Evolutionary conservation across 177 flowering plant species (phyloP).

Genomic region (Tripterygium wilfordii): DNA sequence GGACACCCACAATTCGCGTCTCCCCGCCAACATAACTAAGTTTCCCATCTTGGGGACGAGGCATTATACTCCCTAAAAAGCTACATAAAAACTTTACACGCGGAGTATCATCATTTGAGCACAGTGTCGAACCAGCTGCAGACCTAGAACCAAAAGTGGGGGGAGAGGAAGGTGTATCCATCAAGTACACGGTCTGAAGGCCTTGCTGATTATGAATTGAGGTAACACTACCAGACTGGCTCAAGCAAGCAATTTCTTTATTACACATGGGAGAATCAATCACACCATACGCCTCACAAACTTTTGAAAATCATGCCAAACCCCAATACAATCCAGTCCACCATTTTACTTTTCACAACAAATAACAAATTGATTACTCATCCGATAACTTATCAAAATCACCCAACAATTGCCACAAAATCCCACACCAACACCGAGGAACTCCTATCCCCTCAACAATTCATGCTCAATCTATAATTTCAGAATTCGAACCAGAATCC

Average conservation of each 20-base stretch:
- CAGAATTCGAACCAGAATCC: constrained; percentile 3
- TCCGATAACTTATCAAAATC: neutral
- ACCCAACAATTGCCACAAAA: constrained; percentile 1
- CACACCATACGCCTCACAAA: constrained; percentile 8
- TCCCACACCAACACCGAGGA: neutral
- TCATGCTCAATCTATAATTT: no score
- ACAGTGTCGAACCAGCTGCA: constrained; percentile 3
- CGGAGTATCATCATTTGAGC: constrained; percentile 45
- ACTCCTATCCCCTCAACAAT: no score
- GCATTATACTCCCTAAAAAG: constrained; percentile 82
- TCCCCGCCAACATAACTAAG: constrained; percentile 96
- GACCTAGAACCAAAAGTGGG: constrained; percentile 10
- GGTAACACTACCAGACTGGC: constrained; percentile 9
- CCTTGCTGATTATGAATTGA: constrained; percentile 8
- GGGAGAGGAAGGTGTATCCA: constrained; percentile 35
- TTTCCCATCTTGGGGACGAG: constrained; percentile 93
- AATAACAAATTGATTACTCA: constrained; percentile 11
- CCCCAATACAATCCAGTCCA: neutral
- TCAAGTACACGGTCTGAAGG: constrained; percentile 18
- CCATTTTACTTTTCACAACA: constrained; percentile 4
- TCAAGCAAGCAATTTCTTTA: constrained; percentile 20
- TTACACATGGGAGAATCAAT: constrained; percentile 35
- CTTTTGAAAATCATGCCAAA: neutral
- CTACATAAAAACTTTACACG: constrained; percentile 91
- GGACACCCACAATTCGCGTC: constrained; percentile 80